These are phyloP conservation scores for Aspergillus steynii DNA, from an alignment of 495 filamentous ascomycete species.

Conservation along the genomic window DNA sequence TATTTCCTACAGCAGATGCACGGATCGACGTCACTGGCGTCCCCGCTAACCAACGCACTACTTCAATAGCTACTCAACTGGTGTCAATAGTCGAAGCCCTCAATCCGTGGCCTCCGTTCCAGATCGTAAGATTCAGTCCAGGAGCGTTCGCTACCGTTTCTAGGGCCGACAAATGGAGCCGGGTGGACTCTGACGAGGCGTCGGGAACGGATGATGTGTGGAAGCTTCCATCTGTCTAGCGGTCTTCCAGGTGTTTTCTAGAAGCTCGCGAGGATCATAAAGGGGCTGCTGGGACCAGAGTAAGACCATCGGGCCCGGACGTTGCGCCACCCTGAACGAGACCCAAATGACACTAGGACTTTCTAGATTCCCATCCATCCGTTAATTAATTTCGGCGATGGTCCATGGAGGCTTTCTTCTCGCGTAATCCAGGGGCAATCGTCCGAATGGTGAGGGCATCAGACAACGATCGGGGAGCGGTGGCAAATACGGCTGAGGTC, in stretches of 20 bases:
- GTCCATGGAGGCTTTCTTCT: not conserved
- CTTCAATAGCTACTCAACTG: conserved; percentile 19
- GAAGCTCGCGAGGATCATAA: conserved; percentile 17
- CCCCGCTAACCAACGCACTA: conserved; percentile 5
- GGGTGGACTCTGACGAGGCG: not conserved
- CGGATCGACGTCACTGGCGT: conserved; percentile 9
- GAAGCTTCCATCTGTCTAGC: conserved; percentile 24
- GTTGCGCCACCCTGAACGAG: conserved; percentile 8
- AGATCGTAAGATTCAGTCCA: not conserved
- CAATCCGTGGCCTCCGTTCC: too few relatives aligned
- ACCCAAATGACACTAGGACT: not conserved
- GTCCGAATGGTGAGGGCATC: too few relatives aligned
- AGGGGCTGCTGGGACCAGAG: not conserved
- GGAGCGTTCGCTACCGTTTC: not conserved
- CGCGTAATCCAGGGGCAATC: not conserved
- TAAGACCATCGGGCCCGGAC: not conserved
- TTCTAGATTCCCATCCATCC: conserved; percentile 2
- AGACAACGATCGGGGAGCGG: too few relatives aligned
- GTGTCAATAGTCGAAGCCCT: conserved; percentile 17
- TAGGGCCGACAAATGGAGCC: not conserved
- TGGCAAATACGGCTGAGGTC: not conserved
- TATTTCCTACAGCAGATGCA: not conserved
- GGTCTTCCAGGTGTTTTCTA: conserved; percentile 35
- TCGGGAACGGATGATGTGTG: conserved; percentile 12
- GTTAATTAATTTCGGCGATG: not conserved